phyloP scores from a whole-genome alignment of 176 grass and related monocot genomes.

The Stipa capillata region DNA sequence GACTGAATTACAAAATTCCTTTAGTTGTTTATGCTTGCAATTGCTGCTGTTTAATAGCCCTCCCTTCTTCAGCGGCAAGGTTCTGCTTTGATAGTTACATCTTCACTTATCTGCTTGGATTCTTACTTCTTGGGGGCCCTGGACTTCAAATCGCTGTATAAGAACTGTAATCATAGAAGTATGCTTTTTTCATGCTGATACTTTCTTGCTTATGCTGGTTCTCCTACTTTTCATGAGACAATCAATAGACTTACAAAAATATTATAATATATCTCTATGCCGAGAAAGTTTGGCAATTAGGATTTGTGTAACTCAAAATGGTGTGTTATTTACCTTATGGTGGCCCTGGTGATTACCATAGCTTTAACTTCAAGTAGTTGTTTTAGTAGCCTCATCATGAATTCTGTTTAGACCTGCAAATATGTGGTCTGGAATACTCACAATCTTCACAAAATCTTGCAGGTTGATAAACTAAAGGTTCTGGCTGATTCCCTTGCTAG shows the following conservation, averaged over 20 bases:
- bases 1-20: neutral
- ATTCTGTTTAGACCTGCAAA: neutral
- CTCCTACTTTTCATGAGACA: slow-evolving; percentile 9
- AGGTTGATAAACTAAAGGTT: slow-evolving; percentile 95
- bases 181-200: neutral
- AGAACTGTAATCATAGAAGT: neutral
- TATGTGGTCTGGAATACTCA: neutral
- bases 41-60: neutral
- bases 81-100: neutral
- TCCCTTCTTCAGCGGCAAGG: neutral
- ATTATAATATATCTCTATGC: neutral
- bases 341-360: neutral
- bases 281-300: neutral
- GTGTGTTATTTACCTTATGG: neutral
- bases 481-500: slow-evolving; percentile 84
- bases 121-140: neutral
- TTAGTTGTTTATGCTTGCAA: neutral
- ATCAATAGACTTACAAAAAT: neutral
- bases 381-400: neutral
- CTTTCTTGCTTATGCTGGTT: neutral
- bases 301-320: neutral
- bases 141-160: neutral
- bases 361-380: neutral
- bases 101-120: neutral
- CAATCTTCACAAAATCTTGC: slow-evolving; percentile 24